A percentile compares a stretch with the other conserved stretches of the same genome.
These are phyloP conservation scores for Phalaenopsis equestris DNA, from an alignment of 106 monocot species.

Conservation along the genomic window DNA sequence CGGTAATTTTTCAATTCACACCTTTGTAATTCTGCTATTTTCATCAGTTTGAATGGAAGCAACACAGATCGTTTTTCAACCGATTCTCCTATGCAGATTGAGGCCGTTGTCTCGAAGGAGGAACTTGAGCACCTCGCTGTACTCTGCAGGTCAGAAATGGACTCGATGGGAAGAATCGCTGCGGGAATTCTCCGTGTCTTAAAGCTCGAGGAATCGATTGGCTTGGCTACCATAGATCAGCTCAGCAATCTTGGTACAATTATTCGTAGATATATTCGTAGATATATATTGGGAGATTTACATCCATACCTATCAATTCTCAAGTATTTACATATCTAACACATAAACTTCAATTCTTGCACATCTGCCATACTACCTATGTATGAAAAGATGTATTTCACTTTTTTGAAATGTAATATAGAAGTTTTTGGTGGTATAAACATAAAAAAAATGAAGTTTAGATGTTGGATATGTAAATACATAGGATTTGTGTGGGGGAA, in stretches of 20 bases:
- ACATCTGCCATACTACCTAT: too few species aligned
- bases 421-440: too few species aligned
- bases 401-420: too few species aligned
- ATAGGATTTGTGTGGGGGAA: too few species aligned
- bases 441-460: too few species aligned
- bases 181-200: conserved; percentile 76
- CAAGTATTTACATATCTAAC: too few species aligned
- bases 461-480: too few species aligned
- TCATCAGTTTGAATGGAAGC: neutral
- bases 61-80: neutral
- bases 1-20: conserved; percentile 30
- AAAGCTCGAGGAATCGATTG: conserved; percentile 83
- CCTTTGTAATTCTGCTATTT: neutral
- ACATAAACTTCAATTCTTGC: too few species aligned
- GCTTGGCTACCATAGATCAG: conserved; percentile 67
- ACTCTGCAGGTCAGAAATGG: conserved; percentile 75
- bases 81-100: conserved; percentile 45
- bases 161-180: conserved; percentile 86
- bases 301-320: too few species aligned
- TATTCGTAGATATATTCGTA: neutral
- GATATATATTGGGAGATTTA: too few species aligned
- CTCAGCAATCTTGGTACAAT: conserved; percentile 82
- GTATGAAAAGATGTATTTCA: too few species aligned
- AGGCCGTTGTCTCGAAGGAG: conserved; percentile 74
- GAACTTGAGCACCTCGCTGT: conserved; percentile 70